These are phyloP conservation scores for Candida berthetii DNA, from an alignment of 805 yeast species.

Conservation along the genomic window DNA sequence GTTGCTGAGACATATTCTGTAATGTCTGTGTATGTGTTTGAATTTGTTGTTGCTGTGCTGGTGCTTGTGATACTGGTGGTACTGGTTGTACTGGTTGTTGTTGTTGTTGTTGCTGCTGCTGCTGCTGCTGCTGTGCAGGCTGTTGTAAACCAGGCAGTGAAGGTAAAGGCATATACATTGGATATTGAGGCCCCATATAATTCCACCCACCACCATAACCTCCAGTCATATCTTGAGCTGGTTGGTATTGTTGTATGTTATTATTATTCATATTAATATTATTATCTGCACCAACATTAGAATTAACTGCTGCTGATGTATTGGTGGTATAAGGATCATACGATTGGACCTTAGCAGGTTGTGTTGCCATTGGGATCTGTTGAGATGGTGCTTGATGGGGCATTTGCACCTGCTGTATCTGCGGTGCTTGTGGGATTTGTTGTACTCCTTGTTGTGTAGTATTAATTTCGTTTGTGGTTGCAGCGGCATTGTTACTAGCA, in stretches of 20 bases:
- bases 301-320: background rate
- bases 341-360: no score
- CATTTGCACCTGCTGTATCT: background rate
- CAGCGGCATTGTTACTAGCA: background rate
- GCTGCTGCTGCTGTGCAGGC: background rate
- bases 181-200: background rate
- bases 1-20: no score
- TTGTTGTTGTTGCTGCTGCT: background rate
- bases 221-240: background rate
- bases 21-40: no score
- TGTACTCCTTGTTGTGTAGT: slow-evolving; percentile 4
- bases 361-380: background rate
- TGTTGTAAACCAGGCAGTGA: background rate
- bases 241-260: background rate
- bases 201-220: no score
- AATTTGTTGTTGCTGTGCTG: background rate
- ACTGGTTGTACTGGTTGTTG: background rate
- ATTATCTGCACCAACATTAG: background rate
- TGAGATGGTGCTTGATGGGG: background rate
- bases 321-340: background rate
- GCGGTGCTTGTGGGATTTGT: slow-evolving; percentile 1
- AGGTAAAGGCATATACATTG: background rate
- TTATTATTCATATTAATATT: no score
- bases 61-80: slow-evolving; percentile 1
- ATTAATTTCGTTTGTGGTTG: slow-evolving; percentile 3